Evolutionary conservation across 345 rosid genomes (phyloP), one percentile per base, ranked within the genome.

Genomic region (Capsella bursapastoris): DNA sequence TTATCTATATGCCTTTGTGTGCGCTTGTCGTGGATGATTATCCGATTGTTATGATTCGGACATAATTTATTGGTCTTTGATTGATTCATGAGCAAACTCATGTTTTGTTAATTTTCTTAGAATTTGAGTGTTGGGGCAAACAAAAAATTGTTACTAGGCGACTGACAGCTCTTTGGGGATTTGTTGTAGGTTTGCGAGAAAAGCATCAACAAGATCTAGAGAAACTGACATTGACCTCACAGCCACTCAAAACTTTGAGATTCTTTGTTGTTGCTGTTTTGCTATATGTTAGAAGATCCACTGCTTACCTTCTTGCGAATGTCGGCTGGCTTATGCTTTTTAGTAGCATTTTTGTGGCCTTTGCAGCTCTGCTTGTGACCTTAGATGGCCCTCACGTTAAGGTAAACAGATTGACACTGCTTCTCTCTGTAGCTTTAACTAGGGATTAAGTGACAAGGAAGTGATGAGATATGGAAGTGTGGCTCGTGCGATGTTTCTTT

Each of bases 181-280:
- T 51, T 25, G 32, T 56, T 41, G 68, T 45, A 79, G 82, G 75
- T 64, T 65, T 79, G 58, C 76, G 63, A 57, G 79, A 79, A 64
- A 79, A 63, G 76, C 82, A 79, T 70, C 79, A 70, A 58, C 72
- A 74, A 51, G 82, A 79, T 68, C 79, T 79, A 55, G 78, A 78
- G 28, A 78, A 73, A 53, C 78, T 91, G 56, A 85, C 91, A 35
- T 62, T 91, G 64, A 83, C 86, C 13, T 72, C 85, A 1, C 97
- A 91, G 76, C 96, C 98, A 51, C 56, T 89, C 9, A 91, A 78
- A 79, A 93, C 97, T 0, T 75, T 86, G 55, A 91, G 82, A 81
- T 80, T 84, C 41, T 93, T 93, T 74, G 56, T 70, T 65, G 79
- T 82, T 64, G 96, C 89, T 72, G 75, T 87, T 74, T 59, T 82